These are phyloP conservation scores for Cladorrhinum sp. DNA, from an alignment of 2,329 filamentous ascomycete species.

Conservation along the genomic window DNA sequence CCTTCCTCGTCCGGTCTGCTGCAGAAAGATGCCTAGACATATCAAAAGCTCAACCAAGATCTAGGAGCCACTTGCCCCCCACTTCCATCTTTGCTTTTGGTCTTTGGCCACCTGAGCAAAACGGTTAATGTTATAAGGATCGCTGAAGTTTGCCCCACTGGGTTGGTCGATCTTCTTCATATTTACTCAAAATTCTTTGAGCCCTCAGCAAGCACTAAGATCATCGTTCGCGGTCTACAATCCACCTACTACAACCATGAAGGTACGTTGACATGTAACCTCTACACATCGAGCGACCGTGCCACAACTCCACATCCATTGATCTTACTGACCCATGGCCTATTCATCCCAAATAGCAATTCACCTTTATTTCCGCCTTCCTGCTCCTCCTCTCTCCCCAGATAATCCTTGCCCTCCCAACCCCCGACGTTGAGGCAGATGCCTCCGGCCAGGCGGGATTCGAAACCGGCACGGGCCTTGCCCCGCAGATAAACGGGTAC, in stretches of 20 bases:
- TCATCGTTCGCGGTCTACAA: background rate
- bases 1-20: too few relatives aligned
- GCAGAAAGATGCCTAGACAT: background rate
- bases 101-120: background rate
- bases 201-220: too few relatives aligned
- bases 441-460: background rate
- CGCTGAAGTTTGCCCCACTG: background rate
- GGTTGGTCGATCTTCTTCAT: background rate
- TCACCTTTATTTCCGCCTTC: constrained; percentile 9
- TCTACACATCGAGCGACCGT: background rate
- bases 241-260: constrained; percentile 11
- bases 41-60: too few relatives aligned
- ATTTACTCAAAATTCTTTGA: background rate
- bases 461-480: background rate
- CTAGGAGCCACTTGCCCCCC: too few relatives aligned
- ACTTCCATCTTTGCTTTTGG: background rate
- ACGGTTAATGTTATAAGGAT: background rate
- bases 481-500: background rate
- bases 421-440: background rate
- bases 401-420: constrained; percentile 3
- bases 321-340: background rate
- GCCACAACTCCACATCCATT: background rate
- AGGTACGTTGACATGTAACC: constrained; percentile 5
- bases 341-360: background rate
- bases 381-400: constrained; percentile 9